Evolutionary conservation across 2,329 filamentous ascomycete species (phyloP), one percentile per base, ranked within the genome.

Genomic region (Alternaria triticimaculans): DNA sequence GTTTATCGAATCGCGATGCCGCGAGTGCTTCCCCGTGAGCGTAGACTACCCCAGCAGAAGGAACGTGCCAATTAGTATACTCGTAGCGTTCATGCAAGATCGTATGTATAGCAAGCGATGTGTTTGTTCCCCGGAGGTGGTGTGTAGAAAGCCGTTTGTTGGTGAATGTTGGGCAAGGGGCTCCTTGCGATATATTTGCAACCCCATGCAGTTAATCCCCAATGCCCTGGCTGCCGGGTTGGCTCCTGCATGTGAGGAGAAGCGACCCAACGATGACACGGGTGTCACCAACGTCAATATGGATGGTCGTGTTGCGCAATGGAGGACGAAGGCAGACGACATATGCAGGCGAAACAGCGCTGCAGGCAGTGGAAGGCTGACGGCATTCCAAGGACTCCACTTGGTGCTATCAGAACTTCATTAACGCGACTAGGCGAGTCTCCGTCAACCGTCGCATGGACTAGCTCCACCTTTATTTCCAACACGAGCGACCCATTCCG

Each of bases 341-440:
- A 48, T 60, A 63, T 63, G 57, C 61, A 37, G 61, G 56, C 50
- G 33, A 28, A 44, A 20, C n/a, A 43, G 28, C 41, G 25, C n/a
- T 55, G 57, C 56, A 50, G 51, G 44, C 37, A 50, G 20, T 63
- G 44, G 18, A 48, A 53, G 26, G 49, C 45, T 18, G 50, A 44
- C 23, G 56, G 50, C 50, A 41, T 18, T 45, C 30, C n/a, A 41
- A 23, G 21, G 45, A 55, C 56, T 60, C 56, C 56, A 60, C 61
- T 55, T 46, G 50, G 61, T 48, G 50, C 44, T 56, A 50, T 56
- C 50, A 60, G 55, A 55, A 60, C 44, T 33, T 51, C 26, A 63
- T 63, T 60, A 60, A 63, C 61, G 57, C 57, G 33, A 60, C 61
- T 63, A 53, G 60, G 56, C 43, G 37, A 6, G 37, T 55, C 50